phyloP scores from a whole-genome alignment of 192 early-diverging fungal species.

The Coemansia sp. region DNA sequence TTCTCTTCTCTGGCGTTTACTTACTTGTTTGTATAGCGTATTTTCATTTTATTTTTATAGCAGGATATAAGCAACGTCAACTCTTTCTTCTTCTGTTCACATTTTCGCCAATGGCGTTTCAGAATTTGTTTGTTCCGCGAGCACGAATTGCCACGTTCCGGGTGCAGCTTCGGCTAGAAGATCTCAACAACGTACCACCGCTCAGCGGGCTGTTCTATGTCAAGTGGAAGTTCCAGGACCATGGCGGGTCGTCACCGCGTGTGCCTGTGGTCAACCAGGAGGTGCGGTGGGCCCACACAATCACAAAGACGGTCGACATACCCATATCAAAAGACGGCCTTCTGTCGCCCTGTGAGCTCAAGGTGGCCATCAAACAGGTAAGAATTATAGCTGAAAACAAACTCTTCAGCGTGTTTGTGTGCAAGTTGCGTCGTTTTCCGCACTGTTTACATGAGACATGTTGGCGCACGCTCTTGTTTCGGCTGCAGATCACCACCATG shows the following conservation, averaged over 20 bases:
- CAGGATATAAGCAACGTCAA: neutral
- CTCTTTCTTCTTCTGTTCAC: neutral
- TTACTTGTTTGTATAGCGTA: neutral
- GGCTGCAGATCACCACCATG: too few relatives aligned
- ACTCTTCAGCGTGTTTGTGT: neutral
- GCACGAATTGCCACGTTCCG: conserved; percentile 68
- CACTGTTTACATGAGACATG: too few relatives aligned
- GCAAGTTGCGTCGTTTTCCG: too few relatives aligned
- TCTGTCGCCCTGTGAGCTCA: conserved; percentile 71
- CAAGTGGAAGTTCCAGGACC: conserved; percentile 65
- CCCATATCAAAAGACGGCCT: conserved; percentile 72
- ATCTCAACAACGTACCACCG: conserved; percentile 79
- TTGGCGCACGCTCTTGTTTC: too few relatives aligned
- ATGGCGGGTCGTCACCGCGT: conserved; percentile 38
- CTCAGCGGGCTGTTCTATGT: conserved; percentile 76
- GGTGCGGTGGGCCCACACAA: conserved; percentile 64
- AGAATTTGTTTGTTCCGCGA: conserved; percentile 68
- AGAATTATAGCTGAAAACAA: neutral
- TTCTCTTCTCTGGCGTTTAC: neutral
- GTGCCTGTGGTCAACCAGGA: conserved; percentile 47
- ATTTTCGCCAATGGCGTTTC: conserved; percentile 37
- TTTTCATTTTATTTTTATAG: neutral
- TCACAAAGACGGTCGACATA: conserved; percentile 56
- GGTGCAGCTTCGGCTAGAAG: conserved; percentile 61
- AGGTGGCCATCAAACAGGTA: conserved; percentile 69